Evolutionary conservation across 2,329 filamentous ascomycete species (phyloP).

Genomic region (Fusarium temperatum): DNA sequence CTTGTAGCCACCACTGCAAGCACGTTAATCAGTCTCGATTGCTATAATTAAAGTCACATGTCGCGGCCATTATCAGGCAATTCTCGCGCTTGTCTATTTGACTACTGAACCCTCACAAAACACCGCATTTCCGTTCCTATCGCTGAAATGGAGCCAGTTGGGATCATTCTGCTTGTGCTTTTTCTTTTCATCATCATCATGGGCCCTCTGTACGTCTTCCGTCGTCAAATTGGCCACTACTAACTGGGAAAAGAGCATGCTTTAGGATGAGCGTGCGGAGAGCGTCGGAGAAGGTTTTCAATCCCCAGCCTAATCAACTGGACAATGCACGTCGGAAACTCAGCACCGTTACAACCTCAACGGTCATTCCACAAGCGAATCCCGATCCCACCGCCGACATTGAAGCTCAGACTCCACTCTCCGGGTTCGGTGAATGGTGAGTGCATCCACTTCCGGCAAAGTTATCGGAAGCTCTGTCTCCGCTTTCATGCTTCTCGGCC

Average conservation of each 20-base stretch:
- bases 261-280: constrained; percentile 23
- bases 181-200: constrained; percentile 35
- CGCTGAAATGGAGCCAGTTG: constrained; percentile 38
- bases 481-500: constrained; percentile 16
- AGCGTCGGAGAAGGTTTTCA: constrained; percentile 23
- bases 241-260: constrained; percentile 31
- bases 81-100: not conserved
- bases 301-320: constrained; percentile 34
- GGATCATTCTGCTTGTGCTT: constrained; percentile 37
- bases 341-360: constrained; percentile 43
- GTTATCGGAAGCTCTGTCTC: not conserved
- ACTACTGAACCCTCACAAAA: not conserved
- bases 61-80: not conserved
- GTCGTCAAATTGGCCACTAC: not conserved
- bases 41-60: constrained; percentile 4
- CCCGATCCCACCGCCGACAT: constrained; percentile 20
- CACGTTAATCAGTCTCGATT: not conserved
- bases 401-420: constrained; percentile 24
- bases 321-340: constrained; percentile 43
- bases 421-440: constrained; percentile 42
- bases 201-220: constrained; percentile 32
- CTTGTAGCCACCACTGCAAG: constrained; percentile 9
- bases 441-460: constrained; percentile 13
- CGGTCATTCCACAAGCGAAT: constrained; percentile 14
- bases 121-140: not conserved